Evolutionary conservation across 2,329 filamentous ascomycete genomes (phyloP), one percentile per base, ranked within the genome.

Genomic region (Tolypocladium guangdongense): DNA sequence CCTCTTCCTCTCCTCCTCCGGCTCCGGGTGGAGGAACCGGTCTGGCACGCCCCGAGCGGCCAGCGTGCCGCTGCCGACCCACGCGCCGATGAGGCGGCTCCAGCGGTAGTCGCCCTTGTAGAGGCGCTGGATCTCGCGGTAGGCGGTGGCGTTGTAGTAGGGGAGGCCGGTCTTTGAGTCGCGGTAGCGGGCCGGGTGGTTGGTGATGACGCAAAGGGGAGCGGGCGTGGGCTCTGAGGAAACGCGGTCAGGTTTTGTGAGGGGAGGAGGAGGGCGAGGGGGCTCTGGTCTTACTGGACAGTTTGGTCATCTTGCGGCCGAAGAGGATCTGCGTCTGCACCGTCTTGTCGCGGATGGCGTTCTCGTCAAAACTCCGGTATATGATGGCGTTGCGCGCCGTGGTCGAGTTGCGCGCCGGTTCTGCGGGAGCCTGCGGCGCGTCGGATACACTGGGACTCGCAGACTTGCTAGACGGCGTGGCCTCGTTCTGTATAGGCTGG

Each of bases 111-210:
- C 83, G 45, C 89, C 87, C 1, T 76, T 79, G 51, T 82, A 72
- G 16, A 95, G 77, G 53, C 85, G 82, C 62, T 88, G 86, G 47
- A 97, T 86, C 67, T 95, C 84, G 61, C 83, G 83, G 71, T 90
- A 96, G 0, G 90, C 91, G 57, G 85, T 81, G 45, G 82, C 75
- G 65, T 92, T 92, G 58, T 82, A 80, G 69, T 92, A 99, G 1
- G 85, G 82, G 18, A 97, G 77, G 0, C 88, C 88, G 0, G 92
- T 97, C 60, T 81, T 80, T 0, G 90, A 89, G 67, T 99, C 93
- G 27, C 84, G 81, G 68, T 95, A 97, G 52, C 83, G 83, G 14
- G 92, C 93, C 5, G 85, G 82, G 52, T 85, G 81, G 62, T 86
- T 87, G 1, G 90, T 96, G 64, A 97, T 91, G 49, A 84, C 86